phyloP scores from a whole-genome alignment of 163 green algal genomes.

The Coccomyxa subellipsoidea region DNA sequence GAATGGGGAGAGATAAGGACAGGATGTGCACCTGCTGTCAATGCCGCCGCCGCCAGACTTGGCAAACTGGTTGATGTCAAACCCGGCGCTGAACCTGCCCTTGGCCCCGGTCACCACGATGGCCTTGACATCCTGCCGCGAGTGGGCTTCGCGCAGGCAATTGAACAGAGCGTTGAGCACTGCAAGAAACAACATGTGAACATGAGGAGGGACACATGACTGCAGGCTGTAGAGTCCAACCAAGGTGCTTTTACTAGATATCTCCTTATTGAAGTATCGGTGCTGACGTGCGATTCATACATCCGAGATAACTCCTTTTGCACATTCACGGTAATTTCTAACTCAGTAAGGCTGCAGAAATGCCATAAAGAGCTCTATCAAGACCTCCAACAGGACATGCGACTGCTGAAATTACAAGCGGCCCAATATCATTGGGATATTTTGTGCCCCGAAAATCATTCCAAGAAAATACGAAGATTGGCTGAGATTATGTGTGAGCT shows the following conservation, averaged over 20 bases:
- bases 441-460: too few species aligned
- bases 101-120: constrained; percentile 82
- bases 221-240: background rate
- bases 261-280: background rate
- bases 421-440: too few species aligned
- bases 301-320: too few species aligned
- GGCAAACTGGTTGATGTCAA: constrained; percentile 88
- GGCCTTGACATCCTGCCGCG: constrained; percentile 57
- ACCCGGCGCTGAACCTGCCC: constrained; percentile 84
- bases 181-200: constrained; percentile 29
- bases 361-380: too few species aligned
- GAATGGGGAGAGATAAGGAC: too few species aligned
- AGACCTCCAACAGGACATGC: too few species aligned
- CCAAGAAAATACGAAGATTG: too few species aligned
- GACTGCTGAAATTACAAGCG: too few species aligned
- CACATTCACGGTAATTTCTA: too few species aligned
- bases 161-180: constrained; percentile 78
- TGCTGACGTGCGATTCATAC: background rate
- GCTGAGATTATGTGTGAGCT: too few species aligned
- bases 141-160: constrained; percentile 61
- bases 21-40: constrained; percentile 47
- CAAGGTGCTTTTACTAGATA: background rate
- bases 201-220: too few species aligned
- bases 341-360: too few species aligned
- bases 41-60: constrained; percentile 52